Percentiles rank a stretch among this genome's conserved stretches.
These are phyloP conservation scores for Chaetomium sp. DNA, from an alignment of 2,329 filamentous ascomycete species.

Conservation along the genomic window DNA sequence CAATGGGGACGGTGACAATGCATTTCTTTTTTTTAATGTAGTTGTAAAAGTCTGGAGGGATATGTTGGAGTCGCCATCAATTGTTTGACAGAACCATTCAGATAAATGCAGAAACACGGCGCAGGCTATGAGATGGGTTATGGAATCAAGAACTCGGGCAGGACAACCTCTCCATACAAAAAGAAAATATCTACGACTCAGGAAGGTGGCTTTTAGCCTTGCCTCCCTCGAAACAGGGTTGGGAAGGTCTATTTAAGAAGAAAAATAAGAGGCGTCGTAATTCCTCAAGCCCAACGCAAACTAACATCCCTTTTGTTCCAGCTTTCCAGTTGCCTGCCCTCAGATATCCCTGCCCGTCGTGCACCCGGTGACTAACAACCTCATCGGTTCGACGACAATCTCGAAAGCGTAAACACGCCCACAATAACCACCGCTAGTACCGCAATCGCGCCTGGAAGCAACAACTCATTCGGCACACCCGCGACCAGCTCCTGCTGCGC, in stretches of 20 bases:
- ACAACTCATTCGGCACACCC: slow-evolving; percentile 87
- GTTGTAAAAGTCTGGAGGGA: too few species aligned
- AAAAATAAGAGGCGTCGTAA: not conserved
- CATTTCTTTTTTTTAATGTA: too few species aligned
- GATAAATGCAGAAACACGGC: not conserved
- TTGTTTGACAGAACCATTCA: not conserved
- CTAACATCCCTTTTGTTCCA: too few species aligned
- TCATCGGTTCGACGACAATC: slow-evolving; percentile 50
- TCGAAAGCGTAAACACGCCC: slow-evolving; percentile 82
- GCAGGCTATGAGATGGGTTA: slow-evolving; percentile 16
- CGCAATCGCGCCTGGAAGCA: slow-evolving; percentile 89
- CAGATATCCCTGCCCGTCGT: too few species aligned
- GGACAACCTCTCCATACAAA: slow-evolving; percentile 16
- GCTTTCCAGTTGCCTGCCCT: too few species aligned
- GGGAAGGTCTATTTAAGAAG: too few species aligned
- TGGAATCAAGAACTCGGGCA: slow-evolving; percentile 12
- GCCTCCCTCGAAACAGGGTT: not conserved
- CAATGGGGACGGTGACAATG: too few species aligned
- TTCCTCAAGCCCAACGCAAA: not conserved
- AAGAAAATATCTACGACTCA: slow-evolving; percentile 14
- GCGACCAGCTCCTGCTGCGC: slow-evolving; percentile 66
- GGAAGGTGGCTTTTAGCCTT: not conserved
- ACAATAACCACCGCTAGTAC: slow-evolving; percentile 92
- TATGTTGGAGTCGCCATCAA: too few species aligned
- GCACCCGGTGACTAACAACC: not conserved